A percentile compares a stretch with the other conserved stretches of the same genome.
Evolutionary conservation across 2,329 filamentous ascomycete genomes (phyloP).

Genomic region (Corynespora cassiicola): DNA sequence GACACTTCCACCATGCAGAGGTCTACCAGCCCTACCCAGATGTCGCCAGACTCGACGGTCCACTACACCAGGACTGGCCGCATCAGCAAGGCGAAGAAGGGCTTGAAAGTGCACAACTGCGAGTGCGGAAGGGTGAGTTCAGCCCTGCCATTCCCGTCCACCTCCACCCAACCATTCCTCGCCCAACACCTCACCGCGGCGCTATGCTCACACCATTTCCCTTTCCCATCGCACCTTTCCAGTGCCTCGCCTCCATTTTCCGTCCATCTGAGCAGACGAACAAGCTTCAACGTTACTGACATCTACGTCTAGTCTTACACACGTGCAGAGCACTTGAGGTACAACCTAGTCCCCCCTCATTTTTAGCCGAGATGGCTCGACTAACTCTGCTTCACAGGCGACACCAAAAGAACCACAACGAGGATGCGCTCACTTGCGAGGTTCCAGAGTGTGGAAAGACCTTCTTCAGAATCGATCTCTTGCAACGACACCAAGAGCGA

Average conservation of each 20-base stretch:
- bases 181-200: slow-evolving; percentile 1
- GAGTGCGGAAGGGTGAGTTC: slow-evolving; percentile 56
- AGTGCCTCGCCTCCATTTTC: neutral
- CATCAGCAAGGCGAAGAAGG: slow-evolving; percentile 57
- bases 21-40: slow-evolving; percentile 39
- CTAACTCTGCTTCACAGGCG: slow-evolving; percentile 38
- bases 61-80: slow-evolving; percentile 54
- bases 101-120: slow-evolving; percentile 53
- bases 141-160: too few relatives aligned
- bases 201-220: too few relatives aligned
- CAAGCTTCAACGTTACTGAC: too few relatives aligned
- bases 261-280: too few relatives aligned
- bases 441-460: slow-evolving; percentile 49
- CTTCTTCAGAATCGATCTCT: slow-evolving; percentile 53
- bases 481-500: slow-evolving; percentile 52
- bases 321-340: slow-evolving; percentile 55
- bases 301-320: slow-evolving; percentile 52
- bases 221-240: too few relatives aligned
- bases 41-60: slow-evolving; percentile 34
- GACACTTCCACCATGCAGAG: slow-evolving; percentile 40
- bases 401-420: slow-evolving; percentile 55
- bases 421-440: slow-evolving; percentile 49
- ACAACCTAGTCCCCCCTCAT: slow-evolving; percentile 16
- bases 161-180: neutral
- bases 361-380: neutral